Evolutionary conservation across 1,284 basidiomycete genomes (phyloP), one percentile per base, ranked within the genome.

Genomic region (Cutaneotrichosporon spelunceum): DNA sequence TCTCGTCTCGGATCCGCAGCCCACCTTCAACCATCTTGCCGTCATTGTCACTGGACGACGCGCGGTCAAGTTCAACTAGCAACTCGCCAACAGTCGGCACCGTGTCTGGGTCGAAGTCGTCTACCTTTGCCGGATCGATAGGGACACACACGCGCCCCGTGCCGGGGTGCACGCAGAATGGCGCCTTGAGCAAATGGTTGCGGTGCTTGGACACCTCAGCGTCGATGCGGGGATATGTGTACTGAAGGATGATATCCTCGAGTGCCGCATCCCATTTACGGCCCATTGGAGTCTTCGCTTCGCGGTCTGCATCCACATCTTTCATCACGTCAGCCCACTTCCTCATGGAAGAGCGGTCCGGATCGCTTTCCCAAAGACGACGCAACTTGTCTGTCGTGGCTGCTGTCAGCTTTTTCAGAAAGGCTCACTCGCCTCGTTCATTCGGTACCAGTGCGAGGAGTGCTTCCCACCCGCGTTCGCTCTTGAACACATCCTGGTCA

Each of bases 161-260:
- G 65, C 92, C 92, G 0, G 96, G 95, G 78, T 99, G 95, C 0
- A 99, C 83, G 74, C 93, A 96, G 79, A 99, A 99, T 0, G 96
- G 96, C 27, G 92, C 88, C 79, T 99, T 99, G 65, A 99, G 86
- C 81, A 99, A 84, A 81, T 99, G 96, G 80, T 99, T 99, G 61
- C 93, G 85, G 72, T 95, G 92, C 74, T 98, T 96, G 2, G 93
- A 94, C 16, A 99, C 95, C 77, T 99, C 95, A 7, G 91, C 88
- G 77, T 99, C 95, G 64, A 99, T 86, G 19, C 95, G 87, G 2
- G 96, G 95, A 76, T 99, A 99, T 0, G 91, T 95, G 78, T 97
- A 98, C 74, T 94, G 90, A 14, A 99, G 82, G 61, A 96, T 83
- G 61, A 98, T 86, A 69, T 98, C 95, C 73, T 96, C 88, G 74